Percentiles rank a stretch among this genome's conserved stretches.
Conservation (phyloP, 2,329 filamentous ascomycete genomes). For the Claviceps sorghi region DNA sequence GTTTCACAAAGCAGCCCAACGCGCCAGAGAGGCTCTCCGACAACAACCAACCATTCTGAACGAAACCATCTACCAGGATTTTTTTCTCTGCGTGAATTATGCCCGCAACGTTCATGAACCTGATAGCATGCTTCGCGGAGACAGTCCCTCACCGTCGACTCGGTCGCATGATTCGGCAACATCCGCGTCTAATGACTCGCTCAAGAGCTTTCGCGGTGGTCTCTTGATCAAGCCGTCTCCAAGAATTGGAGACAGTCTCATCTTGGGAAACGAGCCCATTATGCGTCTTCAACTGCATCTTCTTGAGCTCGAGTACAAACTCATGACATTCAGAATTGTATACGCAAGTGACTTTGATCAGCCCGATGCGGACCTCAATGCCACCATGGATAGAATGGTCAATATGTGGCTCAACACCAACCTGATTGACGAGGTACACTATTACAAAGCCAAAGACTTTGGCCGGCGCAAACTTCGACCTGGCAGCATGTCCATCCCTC, state of each 20-base stretch:
- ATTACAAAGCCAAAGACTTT: constrained; percentile 17
- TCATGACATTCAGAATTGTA: constrained; percentile 14
- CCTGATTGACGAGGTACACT: constrained; percentile 15
- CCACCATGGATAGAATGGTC: constrained; percentile 13
- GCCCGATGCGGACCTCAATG: constrained; percentile 8
- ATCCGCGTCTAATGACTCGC: constrained; percentile 11
- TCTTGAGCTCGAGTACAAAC: constrained; percentile 17
- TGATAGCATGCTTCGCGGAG: constrained; percentile 8
- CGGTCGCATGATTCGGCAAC: constrained; percentile 11
- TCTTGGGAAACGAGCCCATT: constrained; percentile 11
- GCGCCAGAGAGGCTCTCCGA: constrained; percentile 14
- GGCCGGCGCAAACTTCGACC: constrained; percentile 8
- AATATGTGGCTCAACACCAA: constrained; percentile 17
- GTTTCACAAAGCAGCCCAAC: constrained; percentile 16
- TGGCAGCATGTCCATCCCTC: constrained; percentile 5
- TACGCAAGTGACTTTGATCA: constrained; percentile 16
- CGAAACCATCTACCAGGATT: constrained; percentile 13
- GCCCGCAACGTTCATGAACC: constrained; percentile 9
- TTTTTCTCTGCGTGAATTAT: constrained; percentile 19
- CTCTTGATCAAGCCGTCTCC: constrained; percentile 10
- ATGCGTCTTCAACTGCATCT: constrained; percentile 15
- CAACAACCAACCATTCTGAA: constrained; percentile 10
- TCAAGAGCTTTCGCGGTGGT: constrained; percentile 10
- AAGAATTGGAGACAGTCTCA: constrained; percentile 11
- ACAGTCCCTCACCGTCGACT: constrained; percentile 11